Evolutionary conservation across 768 basidiomycete genomes (phyloP).

Genomic region (Nevesoporus exiguus): DNA sequence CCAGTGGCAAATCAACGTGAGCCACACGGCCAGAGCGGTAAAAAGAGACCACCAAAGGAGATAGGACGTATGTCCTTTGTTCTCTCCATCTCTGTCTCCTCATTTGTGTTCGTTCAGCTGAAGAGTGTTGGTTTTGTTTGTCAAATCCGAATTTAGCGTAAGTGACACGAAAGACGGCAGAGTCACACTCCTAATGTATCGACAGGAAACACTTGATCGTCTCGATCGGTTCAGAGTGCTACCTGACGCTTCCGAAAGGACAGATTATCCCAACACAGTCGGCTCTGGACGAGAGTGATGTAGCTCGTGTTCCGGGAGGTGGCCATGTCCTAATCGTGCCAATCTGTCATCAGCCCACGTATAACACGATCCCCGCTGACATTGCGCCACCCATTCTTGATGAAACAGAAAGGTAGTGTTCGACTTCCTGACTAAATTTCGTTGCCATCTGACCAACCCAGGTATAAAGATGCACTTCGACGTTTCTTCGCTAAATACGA

Average conservation of each 20-base stretch:
- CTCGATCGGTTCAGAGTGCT: slow-evolving; percentile 89
- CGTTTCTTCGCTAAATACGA: slow-evolving; percentile 68
- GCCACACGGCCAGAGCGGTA: slow-evolving; percentile 29
- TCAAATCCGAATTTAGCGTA: slow-evolving; percentile 90
- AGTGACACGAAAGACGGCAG: slow-evolving; percentile 27
- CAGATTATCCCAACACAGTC: slow-evolving; percentile 84
- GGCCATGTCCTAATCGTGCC: slow-evolving; percentile 94
- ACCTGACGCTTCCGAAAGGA: slow-evolving; percentile 94
- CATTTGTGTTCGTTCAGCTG: slow-evolving; percentile 47
- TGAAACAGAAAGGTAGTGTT: slow-evolving; percentile 70
- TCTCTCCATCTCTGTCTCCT: neutral
- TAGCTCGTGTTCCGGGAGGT: slow-evolving; percentile 75
- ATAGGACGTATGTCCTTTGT: slow-evolving; percentile 67
- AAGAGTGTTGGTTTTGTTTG: slow-evolving; percentile 98
- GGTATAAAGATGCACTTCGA: slow-evolving; percentile 76
- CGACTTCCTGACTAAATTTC: neutral
- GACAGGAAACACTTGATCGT: slow-evolving; percentile 91
- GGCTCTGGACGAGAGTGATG: slow-evolving; percentile 38
- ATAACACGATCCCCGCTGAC: slow-evolving; percentile 75
- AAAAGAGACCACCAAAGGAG: slow-evolving; percentile 63
- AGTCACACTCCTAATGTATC: slow-evolving; percentile 2
- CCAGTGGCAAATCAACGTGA: slow-evolving; percentile 58
- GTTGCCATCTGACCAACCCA: slow-evolving; percentile 25
- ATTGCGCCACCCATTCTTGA: slow-evolving; percentile 69
- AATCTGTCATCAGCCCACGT: slow-evolving; percentile 91